These are phyloP conservation scores for Cyclotella choctawhatcheeana DNA, from an alignment of 108 stramenopile species.

Conservation along the genomic window DNA sequence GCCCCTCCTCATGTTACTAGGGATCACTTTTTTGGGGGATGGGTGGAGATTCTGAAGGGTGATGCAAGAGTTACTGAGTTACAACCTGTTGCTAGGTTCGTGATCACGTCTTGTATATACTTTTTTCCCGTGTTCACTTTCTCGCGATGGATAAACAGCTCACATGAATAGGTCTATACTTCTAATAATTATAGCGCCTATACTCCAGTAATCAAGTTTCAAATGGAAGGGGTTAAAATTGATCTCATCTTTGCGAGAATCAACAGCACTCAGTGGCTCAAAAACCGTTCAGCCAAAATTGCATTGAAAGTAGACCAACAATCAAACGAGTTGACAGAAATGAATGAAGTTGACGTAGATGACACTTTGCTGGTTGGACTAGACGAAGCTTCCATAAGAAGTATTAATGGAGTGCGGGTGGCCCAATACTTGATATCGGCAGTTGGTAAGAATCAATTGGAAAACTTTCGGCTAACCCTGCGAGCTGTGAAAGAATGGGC, in stretches of 20 bases:
- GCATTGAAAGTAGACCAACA: not conserved
- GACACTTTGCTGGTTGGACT: constrained; percentile 51
- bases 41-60: constrained; percentile 54
- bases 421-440: constrained; percentile 78
- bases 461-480: constrained; percentile 75
- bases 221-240: constrained; percentile 62
- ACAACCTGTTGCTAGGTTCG: constrained; percentile 62
- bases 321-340: constrained; percentile 43
- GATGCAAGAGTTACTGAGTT: constrained; percentile 44
- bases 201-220: constrained; percentile 83
- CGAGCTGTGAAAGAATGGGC: constrained; percentile 93
- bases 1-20: constrained; percentile 55
- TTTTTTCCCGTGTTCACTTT: too few relatives aligned
- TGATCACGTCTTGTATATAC: not conserved
- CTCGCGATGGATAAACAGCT: too few relatives aligned
- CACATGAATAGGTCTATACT: too few relatives aligned
- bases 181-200: too few relatives aligned
- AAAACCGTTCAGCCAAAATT: constrained; percentile 5
- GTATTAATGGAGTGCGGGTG: constrained; percentile 93
- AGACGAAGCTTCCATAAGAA: constrained; percentile 86
- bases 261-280: constrained; percentile 33
- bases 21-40: constrained; percentile 66
- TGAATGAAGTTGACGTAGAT: constrained; percentile 51
- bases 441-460: constrained; percentile 22
- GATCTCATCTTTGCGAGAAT: constrained; percentile 78